These are phyloP conservation scores for Vachellia collinsii DNA, from an alignment of 306 rosid species.

Conservation along the genomic window DNA sequence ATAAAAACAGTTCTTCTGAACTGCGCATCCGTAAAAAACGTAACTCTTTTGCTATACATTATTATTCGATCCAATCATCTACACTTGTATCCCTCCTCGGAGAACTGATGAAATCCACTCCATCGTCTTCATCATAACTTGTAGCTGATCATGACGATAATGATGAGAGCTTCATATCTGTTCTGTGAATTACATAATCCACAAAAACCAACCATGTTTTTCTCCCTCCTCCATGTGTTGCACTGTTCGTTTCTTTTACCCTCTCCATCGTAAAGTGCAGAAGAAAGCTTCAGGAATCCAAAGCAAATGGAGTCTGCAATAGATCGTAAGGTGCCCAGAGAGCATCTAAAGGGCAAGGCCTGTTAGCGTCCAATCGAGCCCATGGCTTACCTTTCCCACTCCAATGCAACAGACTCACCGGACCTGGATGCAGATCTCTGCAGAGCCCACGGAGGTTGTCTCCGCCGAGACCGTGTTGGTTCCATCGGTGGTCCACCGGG, in stretches of 20 bases:
- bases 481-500: conserved; percentile 87
- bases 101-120: conserved; percentile 31
- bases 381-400: conserved; percentile 97
- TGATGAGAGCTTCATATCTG: background rate
- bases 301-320: conserved; percentile 66
- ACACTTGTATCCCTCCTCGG: background rate
- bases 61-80: conserved; percentile 29
- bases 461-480: conserved; percentile 94
- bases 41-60: conserved; percentile 42
- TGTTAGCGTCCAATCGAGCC: conserved; percentile 74
- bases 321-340: conserved; percentile 92
- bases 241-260: background rate
- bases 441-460: conserved; percentile 81
- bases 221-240: conserved; percentile 22
- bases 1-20: background rate
- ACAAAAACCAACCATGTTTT: background rate
- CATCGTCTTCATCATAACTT: conserved; percentile 7
- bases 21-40: conserved; percentile 30
- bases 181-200: background rate
- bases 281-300: conserved; percentile 58
- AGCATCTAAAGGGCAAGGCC: conserved; percentile 82
- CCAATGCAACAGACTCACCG: conserved; percentile 88
- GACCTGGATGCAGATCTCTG: conserved; percentile 83
- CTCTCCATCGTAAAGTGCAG: background rate
- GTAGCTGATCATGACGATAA: background rate